Base-by-base conservation (phyloP, 2,329 filamentous ascomycete species). In the Ophiocordyceps unilateralis region DNA sequence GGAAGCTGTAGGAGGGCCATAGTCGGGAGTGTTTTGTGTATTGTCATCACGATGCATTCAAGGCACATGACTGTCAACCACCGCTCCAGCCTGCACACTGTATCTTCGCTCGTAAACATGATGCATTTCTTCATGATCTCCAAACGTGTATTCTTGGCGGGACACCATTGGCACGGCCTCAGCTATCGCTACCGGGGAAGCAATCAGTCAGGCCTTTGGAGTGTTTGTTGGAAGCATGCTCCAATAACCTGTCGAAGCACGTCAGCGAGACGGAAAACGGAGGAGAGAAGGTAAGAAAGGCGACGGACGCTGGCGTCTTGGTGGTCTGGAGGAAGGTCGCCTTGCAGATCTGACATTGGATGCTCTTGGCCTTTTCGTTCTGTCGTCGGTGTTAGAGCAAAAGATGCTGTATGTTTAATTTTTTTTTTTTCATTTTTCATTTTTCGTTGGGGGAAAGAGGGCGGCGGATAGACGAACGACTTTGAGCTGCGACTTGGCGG, bases 311-410 rank as follows among this genome's bases (percentile, higher is more conserved):
- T 54, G 79, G 79, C 47, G 72, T 76, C 57, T 81, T 80, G 47
- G 79, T 81, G 30, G 83, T 88, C 68, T 81, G 80, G 52, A 87
- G 72, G 66, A 88, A 87, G 24, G 81, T 83, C 52, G 80, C 74
- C 64, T 78, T 82, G 80, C 83, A 88, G 55, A 77, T 68, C 51
- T 74, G 65, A 71, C 83, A 88, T 62, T 84, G 79, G 61, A 87
- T 83, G 56, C 74, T 78, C 68, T 78, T 82, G 46, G 83, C 82
- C 51, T 78, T 69, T 52, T 73, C 69, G 66, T 87, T 87, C 79
- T 83, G 50, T 40, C 42, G 40, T 8, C 11, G 14, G 24, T 10
- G 24, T 26, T 26, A n/a, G n/a, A n/a, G n/a, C n/a, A n/a, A n/a
- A n/a, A n/a, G n/a, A n/a, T n/a, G n/a, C n/a, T n/a, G n/a, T n/a